Evolutionary conservation across 371 early-diverging fungal genomes (phyloP), one percentile per base, ranked within the genome.

Genomic region (Encephalitozoon intestinalis): DNA sequence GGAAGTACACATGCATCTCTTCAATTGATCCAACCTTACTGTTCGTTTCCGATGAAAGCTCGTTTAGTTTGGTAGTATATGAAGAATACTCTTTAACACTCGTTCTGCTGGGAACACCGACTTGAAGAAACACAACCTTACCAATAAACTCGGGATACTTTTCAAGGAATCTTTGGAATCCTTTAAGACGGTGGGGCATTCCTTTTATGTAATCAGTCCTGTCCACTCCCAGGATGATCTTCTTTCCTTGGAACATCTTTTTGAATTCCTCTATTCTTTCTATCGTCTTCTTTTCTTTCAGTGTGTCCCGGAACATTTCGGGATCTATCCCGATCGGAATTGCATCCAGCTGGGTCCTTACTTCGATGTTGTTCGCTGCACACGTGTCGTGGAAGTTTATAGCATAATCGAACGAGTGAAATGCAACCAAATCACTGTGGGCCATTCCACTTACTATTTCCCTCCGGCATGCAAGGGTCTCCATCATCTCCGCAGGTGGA

Each of bases 291-390:
- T 84, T 79, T 0, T 89, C 86, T 67, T 89, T 85, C 39, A 94
- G 85, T 23, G 89, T 91, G 74, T 86, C 66, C 4, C 87, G 85
- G 79, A 97, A 96, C 82, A 93, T 91, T 7, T 88, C 88, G 1
- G 98, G 95, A 77, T 98, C 97, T 67, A 97, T 99, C 31, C 99
- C 99, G 67, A 99, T 98, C 15, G 98, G 97, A 87, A 96, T 94
- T 4, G 95, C 82, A 44, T 79, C 75, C 21, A 83, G 12, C 34
- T 39, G 51, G 0, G n/a, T 11, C 51, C 63, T 31, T 0, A 58
- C 49, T 23, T 54, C 63, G 6, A 73, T 2, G 30, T 53, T 12
- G 63, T 52, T 70, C 15, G 68, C 44, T 7, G 93, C 91, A 84
- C 96, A 95, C 43, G 94, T 92, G 21, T 91, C 90, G 50, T 93